These are phyloP conservation scores for Cerioporus squamosus DNA, from an alignment of 1,284 basidiomycete species.

Conservation along the genomic window DNA sequence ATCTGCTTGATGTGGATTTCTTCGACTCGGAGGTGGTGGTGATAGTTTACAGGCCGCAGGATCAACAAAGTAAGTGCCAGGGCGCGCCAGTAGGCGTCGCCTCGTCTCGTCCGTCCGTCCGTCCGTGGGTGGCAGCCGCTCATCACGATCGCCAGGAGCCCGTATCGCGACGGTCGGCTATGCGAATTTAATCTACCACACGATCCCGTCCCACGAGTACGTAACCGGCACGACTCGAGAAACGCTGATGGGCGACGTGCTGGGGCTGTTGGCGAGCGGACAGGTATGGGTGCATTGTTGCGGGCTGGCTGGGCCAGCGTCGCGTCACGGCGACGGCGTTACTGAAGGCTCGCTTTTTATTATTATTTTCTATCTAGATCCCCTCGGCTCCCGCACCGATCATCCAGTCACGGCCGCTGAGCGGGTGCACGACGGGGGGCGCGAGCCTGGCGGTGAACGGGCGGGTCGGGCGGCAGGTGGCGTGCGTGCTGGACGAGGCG, in stretches of 20 bases:
- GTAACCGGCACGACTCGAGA: slow-evolving; percentile 59
- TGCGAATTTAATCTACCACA: slow-evolving; percentile 59
- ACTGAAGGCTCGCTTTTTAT: slow-evolving; percentile 16
- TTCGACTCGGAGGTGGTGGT: slow-evolving; percentile 74
- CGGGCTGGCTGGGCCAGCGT: background rate
- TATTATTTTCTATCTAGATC: slow-evolving; percentile 45
- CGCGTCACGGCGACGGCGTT: slow-evolving; percentile 15
- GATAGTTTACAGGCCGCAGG: slow-evolving; percentile 50
- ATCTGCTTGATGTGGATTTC: slow-evolving; percentile 70
- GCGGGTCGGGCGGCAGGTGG: slow-evolving; percentile 70
- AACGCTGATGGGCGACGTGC: slow-evolving; percentile 61
- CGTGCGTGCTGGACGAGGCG: slow-evolving; percentile 67
- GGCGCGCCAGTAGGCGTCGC: background rate
- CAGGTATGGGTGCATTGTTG: slow-evolving; percentile 40
- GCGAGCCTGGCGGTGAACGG: slow-evolving; percentile 76
- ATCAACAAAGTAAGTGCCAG: slow-evolving; percentile 29
- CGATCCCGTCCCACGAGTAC: slow-evolving; percentile 49
- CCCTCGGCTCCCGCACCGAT: slow-evolving; percentile 53
- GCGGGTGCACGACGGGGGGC: slow-evolving; percentile 51
- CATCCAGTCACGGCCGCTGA: slow-evolving; percentile 59
- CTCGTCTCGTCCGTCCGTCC: background rate
- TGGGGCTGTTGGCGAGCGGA: slow-evolving; percentile 57
- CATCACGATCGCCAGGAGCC: slow-evolving; percentile 42
- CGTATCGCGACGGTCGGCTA: slow-evolving; percentile 65
- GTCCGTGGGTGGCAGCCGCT: slow-evolving; percentile 11